Evolutionary conservation across 2,329 filamentous ascomycete species (phyloP).

Genomic region (Mariannaea sp.): DNA sequence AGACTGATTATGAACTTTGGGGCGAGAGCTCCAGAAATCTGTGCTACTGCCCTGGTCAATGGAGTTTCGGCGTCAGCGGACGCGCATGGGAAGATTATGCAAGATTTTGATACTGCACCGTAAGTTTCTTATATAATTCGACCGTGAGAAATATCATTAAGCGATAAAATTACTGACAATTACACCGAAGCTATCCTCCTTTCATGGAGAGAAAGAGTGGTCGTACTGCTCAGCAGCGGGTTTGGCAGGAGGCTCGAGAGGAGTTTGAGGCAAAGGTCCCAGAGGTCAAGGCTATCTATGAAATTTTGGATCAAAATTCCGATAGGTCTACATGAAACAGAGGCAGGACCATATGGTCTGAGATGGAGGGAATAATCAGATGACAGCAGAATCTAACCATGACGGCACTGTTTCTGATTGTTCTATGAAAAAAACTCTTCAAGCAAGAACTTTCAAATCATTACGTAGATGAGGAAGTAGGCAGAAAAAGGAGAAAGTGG

Average conservation of each 20-base stretch:
- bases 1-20: conserved; percentile 46
- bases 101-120: conserved; percentile 43
- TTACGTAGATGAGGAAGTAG: too few species aligned
- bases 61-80: conserved; percentile 41
- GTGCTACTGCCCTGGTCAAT: conserved; percentile 46
- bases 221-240: conserved; percentile 27
- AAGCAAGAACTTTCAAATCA: too few species aligned
- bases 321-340: too few species aligned
- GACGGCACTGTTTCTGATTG: too few species aligned
- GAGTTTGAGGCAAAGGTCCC: conserved; percentile 34
- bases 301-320: conserved; percentile 21
- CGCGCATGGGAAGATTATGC: conserved; percentile 44
- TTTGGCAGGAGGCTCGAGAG: conserved; percentile 33
- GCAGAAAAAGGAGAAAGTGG: too few species aligned
- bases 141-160: neutral
- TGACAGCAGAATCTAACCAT: too few species aligned
- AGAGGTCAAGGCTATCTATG: conserved; percentile 32
- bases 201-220: conserved; percentile 42
- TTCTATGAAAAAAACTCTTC: too few species aligned
- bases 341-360: too few species aligned
- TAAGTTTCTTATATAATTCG: conserved; percentile 30
- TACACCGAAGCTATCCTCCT: conserved; percentile 39
- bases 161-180: conserved; percentile 7
- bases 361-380: too few species aligned
- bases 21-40: conserved; percentile 42